These are phyloP conservation scores for Cryomyces minteri DNA, from an alignment of 495 filamentous ascomycete genomes.

Conservation along the genomic window DNA sequence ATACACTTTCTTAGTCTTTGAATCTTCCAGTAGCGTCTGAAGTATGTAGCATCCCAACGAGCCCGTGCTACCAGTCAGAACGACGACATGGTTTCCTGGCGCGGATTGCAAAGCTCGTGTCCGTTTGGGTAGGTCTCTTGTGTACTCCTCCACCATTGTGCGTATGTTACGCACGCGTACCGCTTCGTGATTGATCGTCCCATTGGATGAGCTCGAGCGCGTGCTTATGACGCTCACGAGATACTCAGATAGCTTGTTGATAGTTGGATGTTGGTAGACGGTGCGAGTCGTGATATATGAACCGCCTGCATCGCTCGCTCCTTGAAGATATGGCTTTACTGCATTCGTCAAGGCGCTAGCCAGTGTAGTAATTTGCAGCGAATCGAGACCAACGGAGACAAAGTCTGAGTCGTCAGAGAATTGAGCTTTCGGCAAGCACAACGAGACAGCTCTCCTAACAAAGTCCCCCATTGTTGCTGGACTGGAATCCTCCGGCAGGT, in stretches of 20 bases:
- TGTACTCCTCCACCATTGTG: not conserved
- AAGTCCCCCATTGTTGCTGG: not conserved
- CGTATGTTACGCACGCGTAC: not conserved
- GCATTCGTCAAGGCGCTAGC: not conserved
- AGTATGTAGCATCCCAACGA: no score
- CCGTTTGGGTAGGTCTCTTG: not conserved
- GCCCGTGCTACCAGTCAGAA: no score
- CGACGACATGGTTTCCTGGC: no score
- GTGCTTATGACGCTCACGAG: not conserved
- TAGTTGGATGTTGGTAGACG: constrained; percentile 1
- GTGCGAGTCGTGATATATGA: not conserved
- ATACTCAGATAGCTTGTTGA: not conserved
- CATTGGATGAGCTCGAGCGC: no score
- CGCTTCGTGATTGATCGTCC: no score
- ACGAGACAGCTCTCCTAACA: not conserved
- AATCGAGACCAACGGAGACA: constrained; percentile 1
- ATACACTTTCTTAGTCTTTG: no score
- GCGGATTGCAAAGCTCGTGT: no score
- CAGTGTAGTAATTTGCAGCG: not conserved
- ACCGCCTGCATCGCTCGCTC: not conserved
- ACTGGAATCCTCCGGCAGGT: not conserved
- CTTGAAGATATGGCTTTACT: not conserved
- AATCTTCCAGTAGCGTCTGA: no score
- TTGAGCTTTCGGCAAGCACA: not conserved
- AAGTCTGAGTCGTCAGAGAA: not conserved